phyloP scores from a whole-genome alignment of 139 green algal genomes.

The Chlorella sp. region DNA sequence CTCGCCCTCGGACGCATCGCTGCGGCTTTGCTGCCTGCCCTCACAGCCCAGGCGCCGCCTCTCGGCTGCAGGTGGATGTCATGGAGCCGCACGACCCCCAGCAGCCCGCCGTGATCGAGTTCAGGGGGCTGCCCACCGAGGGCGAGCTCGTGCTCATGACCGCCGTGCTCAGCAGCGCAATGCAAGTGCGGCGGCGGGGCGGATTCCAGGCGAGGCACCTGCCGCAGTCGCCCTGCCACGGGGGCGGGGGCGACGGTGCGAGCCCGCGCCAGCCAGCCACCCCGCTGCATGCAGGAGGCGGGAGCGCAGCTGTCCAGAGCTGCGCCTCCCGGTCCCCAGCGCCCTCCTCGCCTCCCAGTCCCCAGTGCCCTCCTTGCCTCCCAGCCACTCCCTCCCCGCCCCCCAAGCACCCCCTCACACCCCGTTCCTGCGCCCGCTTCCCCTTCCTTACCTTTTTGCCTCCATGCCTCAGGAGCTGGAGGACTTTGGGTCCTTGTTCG shows the following conservation, averaged over 20 bases:
- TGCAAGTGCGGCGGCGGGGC: constrained; percentile 12
- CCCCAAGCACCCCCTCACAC: not conserved
- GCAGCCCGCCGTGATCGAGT: not conserved
- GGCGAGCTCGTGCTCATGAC: constrained; percentile 8
- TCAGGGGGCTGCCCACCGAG: constrained; percentile 1
- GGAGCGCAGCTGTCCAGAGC: not conserved
- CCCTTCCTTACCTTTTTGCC: not conserved
- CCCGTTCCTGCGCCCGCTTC: not conserved
- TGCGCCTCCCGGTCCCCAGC: not conserved
- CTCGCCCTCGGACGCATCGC: not conserved
- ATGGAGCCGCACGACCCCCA: constrained; percentile 2
- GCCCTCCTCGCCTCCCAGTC: not conserved
- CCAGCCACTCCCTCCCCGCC: not conserved
- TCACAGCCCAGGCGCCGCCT: not conserved
- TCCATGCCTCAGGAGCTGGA: not conserved
- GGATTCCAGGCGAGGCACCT: not conserved
- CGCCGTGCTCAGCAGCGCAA: constrained; percentile 2
- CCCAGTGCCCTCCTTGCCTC: not conserved
- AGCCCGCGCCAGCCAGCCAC: too few relatives aligned
- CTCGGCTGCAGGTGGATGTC: constrained; percentile 13
- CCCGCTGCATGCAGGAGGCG: not conserved
- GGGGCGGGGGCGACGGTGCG: not conserved
- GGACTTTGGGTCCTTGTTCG: not conserved
- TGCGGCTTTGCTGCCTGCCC: not conserved
- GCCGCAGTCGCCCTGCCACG: not conserved